These are phyloP conservation scores for Hypholoma sublateritium DNA, from an alignment of 768 basidiomycete genomes.

Conservation along the genomic window DNA sequence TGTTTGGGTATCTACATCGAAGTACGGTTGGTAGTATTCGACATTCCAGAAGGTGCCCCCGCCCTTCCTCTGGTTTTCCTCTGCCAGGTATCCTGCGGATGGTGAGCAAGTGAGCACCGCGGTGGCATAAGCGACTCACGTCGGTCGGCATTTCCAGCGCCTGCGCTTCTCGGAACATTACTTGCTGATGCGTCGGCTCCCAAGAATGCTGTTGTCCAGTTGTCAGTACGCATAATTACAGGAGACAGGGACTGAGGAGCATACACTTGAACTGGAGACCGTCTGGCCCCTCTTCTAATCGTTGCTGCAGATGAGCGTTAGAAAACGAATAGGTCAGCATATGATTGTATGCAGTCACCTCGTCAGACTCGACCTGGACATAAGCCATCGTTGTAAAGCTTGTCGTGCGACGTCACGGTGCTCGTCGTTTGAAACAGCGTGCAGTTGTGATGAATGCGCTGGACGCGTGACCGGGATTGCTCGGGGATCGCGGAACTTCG, in stretches of 20 bases:
- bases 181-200: conserved; percentile 38
- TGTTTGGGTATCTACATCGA: conserved; percentile 83
- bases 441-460: conserved; percentile 14
- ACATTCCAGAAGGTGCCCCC: conserved; percentile 71
- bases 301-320: conserved; percentile 28
- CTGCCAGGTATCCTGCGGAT: conserved; percentile 61
- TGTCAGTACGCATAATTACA: neutral
- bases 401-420: no score
- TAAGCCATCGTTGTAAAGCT: conserved; percentile 56
- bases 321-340: neutral
- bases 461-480: conserved; percentile 12
- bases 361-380: conserved; percentile 70
- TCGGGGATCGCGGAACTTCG: conserved; percentile 11
- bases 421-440: conserved; percentile 12
- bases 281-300: conserved; percentile 65
- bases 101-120: neutral
- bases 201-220: conserved; percentile 50
- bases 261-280: conserved; percentile 74
- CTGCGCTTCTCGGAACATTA: conserved; percentile 29
- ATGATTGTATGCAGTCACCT: conserved; percentile 39
- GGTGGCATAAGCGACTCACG: conserved; percentile 30
- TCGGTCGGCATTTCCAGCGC: conserved; percentile 52
- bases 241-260: conserved; percentile 9
- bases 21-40: conserved; percentile 86
- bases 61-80: conserved; percentile 46